Conservation (phyloP, 1,284 basidiomycete species). For the Agroathelia rolfsii region DNA sequence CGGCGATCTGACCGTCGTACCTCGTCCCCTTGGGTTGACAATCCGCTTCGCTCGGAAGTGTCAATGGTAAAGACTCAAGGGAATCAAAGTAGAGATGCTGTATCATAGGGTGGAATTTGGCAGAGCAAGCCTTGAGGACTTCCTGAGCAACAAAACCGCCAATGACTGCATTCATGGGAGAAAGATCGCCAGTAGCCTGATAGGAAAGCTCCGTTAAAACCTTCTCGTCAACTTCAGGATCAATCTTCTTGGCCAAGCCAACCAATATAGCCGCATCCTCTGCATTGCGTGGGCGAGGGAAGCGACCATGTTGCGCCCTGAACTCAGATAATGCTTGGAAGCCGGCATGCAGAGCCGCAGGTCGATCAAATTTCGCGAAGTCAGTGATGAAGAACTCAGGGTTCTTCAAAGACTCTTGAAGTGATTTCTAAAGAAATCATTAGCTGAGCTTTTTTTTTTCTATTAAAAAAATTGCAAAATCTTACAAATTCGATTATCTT, state of each 20-base stretch:
- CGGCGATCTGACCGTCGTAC: slow-evolving; percentile 93
- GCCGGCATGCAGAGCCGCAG: slow-evolving; percentile 82
- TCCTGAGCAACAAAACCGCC: slow-evolving; percentile 99
- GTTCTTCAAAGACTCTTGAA: slow-evolving; percentile 74
- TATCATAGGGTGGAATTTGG: slow-evolving; percentile 96
- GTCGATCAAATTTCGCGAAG: slow-evolving; percentile 96
- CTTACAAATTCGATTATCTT: slow-evolving; percentile 88
- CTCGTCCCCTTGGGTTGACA: slow-evolving; percentile 77
- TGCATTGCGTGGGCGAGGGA: slow-evolving; percentile 79
- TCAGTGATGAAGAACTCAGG: slow-evolving; percentile 95
- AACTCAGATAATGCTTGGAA: slow-evolving; percentile 93
- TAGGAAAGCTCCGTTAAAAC: slow-evolving; percentile 80
- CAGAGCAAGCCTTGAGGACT: slow-evolving; percentile 93
- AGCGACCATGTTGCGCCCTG: slow-evolving; percentile 51
- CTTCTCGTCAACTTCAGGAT: slow-evolving; percentile 73
- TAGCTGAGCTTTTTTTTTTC: slow-evolving; percentile 4
- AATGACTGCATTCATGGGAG: slow-evolving; percentile 89
- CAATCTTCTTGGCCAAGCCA: slow-evolving; percentile 70
- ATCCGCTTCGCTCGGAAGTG: slow-evolving; percentile 76
- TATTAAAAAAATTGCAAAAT: slow-evolving; percentile 10
- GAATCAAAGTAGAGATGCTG: slow-evolving; percentile 98
- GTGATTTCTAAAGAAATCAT: slow-evolving; percentile 63
- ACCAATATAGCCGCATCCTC: slow-evolving; percentile 74
- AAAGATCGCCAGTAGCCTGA: slow-evolving; percentile 89
- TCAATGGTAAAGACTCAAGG: slow-evolving; percentile 81